Conservation (phyloP, 495 filamentous ascomycete genomes). For the Talaromyces wortmannii region DNA sequence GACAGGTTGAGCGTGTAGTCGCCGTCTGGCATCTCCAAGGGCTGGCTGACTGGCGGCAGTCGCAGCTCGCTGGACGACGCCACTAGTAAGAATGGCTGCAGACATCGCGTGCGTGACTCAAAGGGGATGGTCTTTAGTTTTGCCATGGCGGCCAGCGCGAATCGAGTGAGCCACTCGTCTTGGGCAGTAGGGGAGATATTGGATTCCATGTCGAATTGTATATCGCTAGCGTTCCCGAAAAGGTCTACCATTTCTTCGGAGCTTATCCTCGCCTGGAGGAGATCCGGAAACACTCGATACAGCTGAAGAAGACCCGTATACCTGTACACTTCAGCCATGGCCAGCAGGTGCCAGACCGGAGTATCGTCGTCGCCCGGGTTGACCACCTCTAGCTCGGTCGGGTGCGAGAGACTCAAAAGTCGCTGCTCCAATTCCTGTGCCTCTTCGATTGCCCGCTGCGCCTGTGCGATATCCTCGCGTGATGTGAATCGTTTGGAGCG, state of each 20-base stretch:
- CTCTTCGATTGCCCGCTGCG: constrained; percentile 35
- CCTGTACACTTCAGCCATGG: constrained; percentile 51
- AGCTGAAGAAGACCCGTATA: constrained; percentile 47
- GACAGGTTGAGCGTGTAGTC: constrained; percentile 24
- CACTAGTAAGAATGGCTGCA: constrained; percentile 49
- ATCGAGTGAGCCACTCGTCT: constrained; percentile 44
- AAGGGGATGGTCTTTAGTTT: constrained; percentile 43
- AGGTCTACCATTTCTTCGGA: constrained; percentile 10
- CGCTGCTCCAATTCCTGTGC: constrained; percentile 44
- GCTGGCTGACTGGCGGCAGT: constrained; percentile 16
- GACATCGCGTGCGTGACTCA: constrained; percentile 47
- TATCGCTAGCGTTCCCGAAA: constrained; percentile 11
- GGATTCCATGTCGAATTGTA: constrained; percentile 1
- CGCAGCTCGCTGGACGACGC: constrained; percentile 43
- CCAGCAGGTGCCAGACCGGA: constrained; percentile 47
- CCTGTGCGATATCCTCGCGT: constrained; percentile 29
- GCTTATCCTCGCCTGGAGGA: constrained; percentile 20
- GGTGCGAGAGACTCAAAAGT: constrained; percentile 41
- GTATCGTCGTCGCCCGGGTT: constrained; percentile 50
- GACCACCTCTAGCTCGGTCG: constrained; percentile 40
- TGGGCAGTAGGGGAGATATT: constrained; percentile 8
- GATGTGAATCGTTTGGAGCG: constrained; percentile 28
- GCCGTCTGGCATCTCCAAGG: constrained; percentile 9
- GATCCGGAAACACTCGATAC: constrained; percentile 48
- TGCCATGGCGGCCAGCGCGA: constrained; percentile 45